Evolutionary conservation across 192 early-diverging fungal species (phyloP).

Genomic region (Phlyctochytrium arcticum): DNA sequence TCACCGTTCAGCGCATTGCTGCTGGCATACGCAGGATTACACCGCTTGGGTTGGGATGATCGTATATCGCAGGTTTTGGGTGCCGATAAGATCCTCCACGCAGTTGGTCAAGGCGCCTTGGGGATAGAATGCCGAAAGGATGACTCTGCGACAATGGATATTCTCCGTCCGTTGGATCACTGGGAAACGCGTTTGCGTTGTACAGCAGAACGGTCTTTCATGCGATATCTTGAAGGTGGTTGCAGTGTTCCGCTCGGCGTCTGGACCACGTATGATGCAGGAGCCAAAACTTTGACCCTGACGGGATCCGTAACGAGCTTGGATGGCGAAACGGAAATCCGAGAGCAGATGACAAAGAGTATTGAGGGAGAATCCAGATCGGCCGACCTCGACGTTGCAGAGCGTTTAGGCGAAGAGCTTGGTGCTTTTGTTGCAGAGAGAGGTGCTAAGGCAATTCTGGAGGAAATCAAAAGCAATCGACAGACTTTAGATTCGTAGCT

Average conservation of each 20-base stretch:
- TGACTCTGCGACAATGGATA: slow-evolving; percentile 45
- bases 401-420: slow-evolving; percentile 40
- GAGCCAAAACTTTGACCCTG: slow-evolving; percentile 42
- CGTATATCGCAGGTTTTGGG: slow-evolving; percentile 71
- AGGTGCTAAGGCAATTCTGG: slow-evolving; percentile 55
- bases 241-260: slow-evolving; percentile 95
- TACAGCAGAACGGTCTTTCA: slow-evolving; percentile 77
- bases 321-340: slow-evolving; percentile 67
- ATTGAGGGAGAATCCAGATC: not conserved
- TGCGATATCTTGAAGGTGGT: slow-evolving; percentile 85
- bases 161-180: slow-evolving; percentile 69
- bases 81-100: slow-evolving; percentile 65
- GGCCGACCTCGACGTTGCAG: slow-evolving; percentile 24
- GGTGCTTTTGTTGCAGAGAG: slow-evolving; percentile 42
- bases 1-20: slow-evolving; percentile 72
- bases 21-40: slow-evolving; percentile 83
- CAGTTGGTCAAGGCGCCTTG: slow-evolving; percentile 91
- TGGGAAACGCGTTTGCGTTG: slow-evolving; percentile 60
- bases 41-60: slow-evolving; percentile 59
- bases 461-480: slow-evolving; percentile 39
- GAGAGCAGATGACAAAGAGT: slow-evolving; percentile 34
- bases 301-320: slow-evolving; percentile 68
- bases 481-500: too few species aligned
- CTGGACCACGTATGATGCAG: slow-evolving; percentile 29
- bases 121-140: slow-evolving; percentile 74